A percentile compares a stretch with the other conserved stretches of the same genome.
phyloP scores from a whole-genome alignment of 1,284 basidiomycete genomes.

The Cystobasidium pallidum region DNA sequence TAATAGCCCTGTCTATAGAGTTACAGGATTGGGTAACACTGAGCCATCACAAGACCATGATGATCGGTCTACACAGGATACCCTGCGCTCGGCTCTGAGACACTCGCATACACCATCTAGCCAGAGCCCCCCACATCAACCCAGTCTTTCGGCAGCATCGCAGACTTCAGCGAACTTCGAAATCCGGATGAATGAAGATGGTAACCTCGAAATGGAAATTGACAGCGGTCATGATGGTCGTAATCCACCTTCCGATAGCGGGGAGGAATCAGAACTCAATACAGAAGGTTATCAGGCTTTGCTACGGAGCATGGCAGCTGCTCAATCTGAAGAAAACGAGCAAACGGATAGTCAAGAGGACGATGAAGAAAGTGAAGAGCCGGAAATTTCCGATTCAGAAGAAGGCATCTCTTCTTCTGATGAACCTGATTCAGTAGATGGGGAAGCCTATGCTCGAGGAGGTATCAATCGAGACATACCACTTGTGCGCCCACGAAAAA shows the following conservation, averaged over 20 bases:
- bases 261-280: slow-evolving; percentile 26
- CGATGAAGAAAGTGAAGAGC: slow-evolving; percentile 1
- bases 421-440: slow-evolving; percentile 40
- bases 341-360: slow-evolving; percentile 23
- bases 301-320: slow-evolving; percentile 16
- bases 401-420: slow-evolving; percentile 51
- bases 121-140: background rate
- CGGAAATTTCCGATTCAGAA: slow-evolving; percentile 51
- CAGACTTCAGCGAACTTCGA: slow-evolving; percentile 15
- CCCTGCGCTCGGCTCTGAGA: background rate
- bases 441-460: slow-evolving; percentile 20
- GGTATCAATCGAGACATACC: slow-evolving; percentile 60
- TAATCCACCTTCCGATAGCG: background rate
- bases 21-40: background rate
- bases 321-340: slow-evolving; percentile 10
- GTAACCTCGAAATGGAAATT: slow-evolving; percentile 39
- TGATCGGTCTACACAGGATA: background rate
- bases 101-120: background rate
- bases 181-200: slow-evolving; percentile 41
- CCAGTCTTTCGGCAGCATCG: background rate
- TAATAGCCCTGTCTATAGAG: background rate
- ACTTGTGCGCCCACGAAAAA: slow-evolving; percentile 68
- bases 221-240: background rate
- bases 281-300: slow-evolving; percentile 25
- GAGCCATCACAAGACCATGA: background rate